Evolutionary conservation across 164 flowering plant species (phyloP), one percentile per base, ranked within the genome.

Genomic region (Taxillus chinensis): DNA sequence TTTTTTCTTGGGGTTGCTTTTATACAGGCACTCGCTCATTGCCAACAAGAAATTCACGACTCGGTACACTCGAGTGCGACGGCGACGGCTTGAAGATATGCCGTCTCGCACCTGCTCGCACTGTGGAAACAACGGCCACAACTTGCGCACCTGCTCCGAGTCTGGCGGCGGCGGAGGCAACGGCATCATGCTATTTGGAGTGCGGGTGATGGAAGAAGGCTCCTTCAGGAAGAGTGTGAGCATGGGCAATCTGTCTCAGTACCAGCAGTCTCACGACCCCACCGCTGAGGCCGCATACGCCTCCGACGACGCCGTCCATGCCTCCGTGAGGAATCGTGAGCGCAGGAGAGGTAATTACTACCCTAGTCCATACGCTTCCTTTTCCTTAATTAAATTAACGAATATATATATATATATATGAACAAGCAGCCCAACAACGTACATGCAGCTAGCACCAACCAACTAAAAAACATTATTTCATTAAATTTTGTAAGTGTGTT

Each of bases 341-440:
- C 87, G 96, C 43, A 92, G 89, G 68, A 69, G 96, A 87, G 98
- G 98, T 92, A 60, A 43, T 0, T 27, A 27, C n/a, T n/a, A n/a
- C n/a, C n/a, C n/a, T 27, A 27, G 1, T 27, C 27, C 27, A 27
- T 27, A 27, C 27, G 1, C 27, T 27, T 27, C 27, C 0, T 27
- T 27, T 27, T 27, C 27, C 27, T 27, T 27, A 27, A 27, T 27
- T 27, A 27, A 27, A 27, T 27, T 27, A 0, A 27, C 27, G 27
- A 0, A 27, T 0, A 27, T 2, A 27, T 27, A 27, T 27, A 27
- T 27, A 27, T 27, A 27, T 27, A 27, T 27, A 27, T 27, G 27
- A 27, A 27, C 27, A 27, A 2, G 1, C 0, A 27, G 27, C 27
- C 27, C 27, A 27, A 27, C 27, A 27, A 27, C 27, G 27, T 27